These are phyloP conservation scores for Sugiyamaella chiloensis DNA, from an alignment of 805 yeast genomes.

Conservation along the genomic window DNA sequence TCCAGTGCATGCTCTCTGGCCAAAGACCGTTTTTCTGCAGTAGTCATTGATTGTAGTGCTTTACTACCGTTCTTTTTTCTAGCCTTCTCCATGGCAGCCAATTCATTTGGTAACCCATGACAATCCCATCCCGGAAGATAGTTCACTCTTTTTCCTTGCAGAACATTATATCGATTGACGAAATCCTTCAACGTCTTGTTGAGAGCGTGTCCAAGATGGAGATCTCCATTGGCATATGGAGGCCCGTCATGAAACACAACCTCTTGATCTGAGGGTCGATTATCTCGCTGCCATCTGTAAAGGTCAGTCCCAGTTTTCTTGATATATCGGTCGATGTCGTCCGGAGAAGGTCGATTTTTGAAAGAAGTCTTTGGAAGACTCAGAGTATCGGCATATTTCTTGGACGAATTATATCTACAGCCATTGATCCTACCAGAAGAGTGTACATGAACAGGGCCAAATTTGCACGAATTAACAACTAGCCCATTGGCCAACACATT, in stretches of 20 bases:
- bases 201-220: constrained; percentile 89
- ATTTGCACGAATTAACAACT: no score
- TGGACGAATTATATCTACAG: no score
- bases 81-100: constrained; percentile 63
- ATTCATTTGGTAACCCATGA: constrained; percentile 95
- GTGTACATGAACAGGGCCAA: no score
- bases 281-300: constrained; percentile 58
- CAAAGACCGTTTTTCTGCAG: constrained; percentile 56
- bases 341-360: constrained; percentile 14
- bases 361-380: constrained; percentile 20
- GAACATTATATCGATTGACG: constrained; percentile 65
- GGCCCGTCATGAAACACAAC: constrained; percentile 92
- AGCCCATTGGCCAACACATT: no score
- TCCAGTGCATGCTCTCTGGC: constrained; percentile 68
- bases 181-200: constrained; percentile 89
- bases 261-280: constrained; percentile 33
- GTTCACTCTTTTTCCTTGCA: constrained; percentile 57
- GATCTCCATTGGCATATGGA: constrained; percentile 94
- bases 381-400: constrained; percentile 22
- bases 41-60: constrained; percentile 31
- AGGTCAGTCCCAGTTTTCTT: constrained; percentile 39
- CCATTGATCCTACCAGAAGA: no score
- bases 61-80: constrained; percentile 35
- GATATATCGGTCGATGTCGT: constrained; percentile 10
- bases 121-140: constrained; percentile 98